Conservation (phyloP, 371 early-diverging fungal genomes). For the Mucor indicus region DNA sequence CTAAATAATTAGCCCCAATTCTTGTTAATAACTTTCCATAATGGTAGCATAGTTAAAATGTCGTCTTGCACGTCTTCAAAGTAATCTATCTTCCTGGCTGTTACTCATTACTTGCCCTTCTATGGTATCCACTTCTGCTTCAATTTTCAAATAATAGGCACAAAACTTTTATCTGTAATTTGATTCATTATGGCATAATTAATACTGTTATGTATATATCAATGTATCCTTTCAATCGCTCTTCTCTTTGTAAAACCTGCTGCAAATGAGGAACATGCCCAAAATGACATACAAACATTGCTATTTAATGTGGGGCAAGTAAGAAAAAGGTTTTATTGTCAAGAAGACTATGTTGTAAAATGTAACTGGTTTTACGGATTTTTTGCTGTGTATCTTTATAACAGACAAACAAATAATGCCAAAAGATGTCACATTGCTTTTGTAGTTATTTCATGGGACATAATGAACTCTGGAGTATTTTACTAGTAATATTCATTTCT, state of each 20-base stretch:
- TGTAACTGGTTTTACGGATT: constrained; percentile 67
- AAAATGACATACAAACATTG: constrained; percentile 50
- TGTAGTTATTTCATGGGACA: constrained; percentile 82
- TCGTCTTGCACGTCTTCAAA: constrained; percentile 95
- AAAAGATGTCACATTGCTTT: constrained; percentile 89
- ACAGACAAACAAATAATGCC: constrained; percentile 85
- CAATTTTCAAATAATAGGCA: constrained; percentile 72
- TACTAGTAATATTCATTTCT: constrained; percentile 74
- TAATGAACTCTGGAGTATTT: constrained; percentile 87
- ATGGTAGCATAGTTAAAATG: constrained; percentile 90
- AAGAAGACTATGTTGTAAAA: constrained; percentile 80
- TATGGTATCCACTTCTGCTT: constrained; percentile 84
- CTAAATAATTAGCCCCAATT: constrained; percentile 91
- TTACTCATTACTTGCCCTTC: no score
- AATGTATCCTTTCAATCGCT: constrained; percentile 58
- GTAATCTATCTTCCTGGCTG: no score
- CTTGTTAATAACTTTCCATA: constrained; percentile 88
- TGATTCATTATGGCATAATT: constrained; percentile 85
- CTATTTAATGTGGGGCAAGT: not conserved
- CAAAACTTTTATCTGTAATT: constrained; percentile 81
- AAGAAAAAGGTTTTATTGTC: constrained; percentile 34
- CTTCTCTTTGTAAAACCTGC: constrained; percentile 55
- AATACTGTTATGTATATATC: constrained; percentile 75
- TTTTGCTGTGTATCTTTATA: constrained; percentile 69
- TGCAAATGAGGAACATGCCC: constrained; percentile 48